phyloP scores from a whole-genome alignment of 257 asterid species.

The Przewalskia tangutica region DNA sequence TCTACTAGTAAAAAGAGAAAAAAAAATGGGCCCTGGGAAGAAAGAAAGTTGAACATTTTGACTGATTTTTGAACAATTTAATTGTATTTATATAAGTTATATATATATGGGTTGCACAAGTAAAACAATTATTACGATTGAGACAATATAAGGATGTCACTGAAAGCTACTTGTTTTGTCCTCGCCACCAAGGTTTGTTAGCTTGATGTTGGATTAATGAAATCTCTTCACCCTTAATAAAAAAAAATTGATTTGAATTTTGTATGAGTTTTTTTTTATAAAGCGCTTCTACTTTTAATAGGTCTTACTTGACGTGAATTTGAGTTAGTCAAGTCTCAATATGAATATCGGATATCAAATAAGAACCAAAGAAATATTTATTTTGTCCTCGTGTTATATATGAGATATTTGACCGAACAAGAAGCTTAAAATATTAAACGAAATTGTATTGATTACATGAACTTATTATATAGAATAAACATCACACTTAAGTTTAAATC shows the following conservation, averaged over 20 bases:
- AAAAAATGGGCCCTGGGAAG: neutral
- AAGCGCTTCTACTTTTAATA: too few relatives aligned
- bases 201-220: too few relatives aligned
- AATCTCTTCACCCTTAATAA: too few relatives aligned
- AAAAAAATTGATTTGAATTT: too few relatives aligned
- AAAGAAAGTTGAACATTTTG: neutral
- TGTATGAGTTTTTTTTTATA: too few relatives aligned
- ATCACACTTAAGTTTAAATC: too few relatives aligned
- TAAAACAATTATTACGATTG: neutral
- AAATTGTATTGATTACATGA: neutral
- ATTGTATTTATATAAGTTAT: neutral
- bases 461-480: too few relatives aligned
- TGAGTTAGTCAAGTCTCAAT: too few relatives aligned
- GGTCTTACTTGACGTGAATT: too few relatives aligned
- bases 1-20: neutral
- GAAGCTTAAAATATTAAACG: neutral
- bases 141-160: neutral
- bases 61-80: neutral
- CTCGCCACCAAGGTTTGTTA: too few relatives aligned
- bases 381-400: too few relatives aligned
- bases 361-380: neutral
- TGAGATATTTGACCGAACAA: fast-evolving
- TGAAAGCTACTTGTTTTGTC: neutral
- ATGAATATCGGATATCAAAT: too few relatives aligned
- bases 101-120: neutral